Evolutionary conservation across 306 rosid genomes (phyloP).

Genomic region (Morella rubra): DNA sequence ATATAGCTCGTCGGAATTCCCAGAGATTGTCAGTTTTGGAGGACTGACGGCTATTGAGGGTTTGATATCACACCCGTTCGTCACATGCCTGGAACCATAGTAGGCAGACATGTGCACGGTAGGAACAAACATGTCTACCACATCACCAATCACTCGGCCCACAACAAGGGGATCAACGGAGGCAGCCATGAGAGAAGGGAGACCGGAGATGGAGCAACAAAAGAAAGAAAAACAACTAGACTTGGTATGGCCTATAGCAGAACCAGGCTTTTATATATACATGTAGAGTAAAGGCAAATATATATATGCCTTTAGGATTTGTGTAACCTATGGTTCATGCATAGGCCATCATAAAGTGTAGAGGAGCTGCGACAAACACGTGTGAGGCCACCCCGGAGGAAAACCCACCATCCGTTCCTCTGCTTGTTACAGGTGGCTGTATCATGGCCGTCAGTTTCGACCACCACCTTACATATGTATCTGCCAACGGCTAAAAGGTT

Average conservation of each 20-base stretch:
- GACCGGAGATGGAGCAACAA: constrained; percentile 1
- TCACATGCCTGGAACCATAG: constrained; percentile 68
- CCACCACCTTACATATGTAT: constrained; percentile 8
- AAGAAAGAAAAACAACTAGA: not conserved
- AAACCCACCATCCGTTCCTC: constrained; percentile 29
- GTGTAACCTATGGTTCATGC: constrained; percentile 43
- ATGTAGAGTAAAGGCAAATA: constrained; percentile 4
- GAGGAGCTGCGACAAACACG: constrained; percentile 37
- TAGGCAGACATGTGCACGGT: constrained; percentile 61
- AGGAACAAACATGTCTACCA: constrained; percentile 80
- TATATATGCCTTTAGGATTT: not conserved
- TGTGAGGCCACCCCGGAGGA: constrained; percentile 18
- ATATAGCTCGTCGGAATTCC: constrained; percentile 56
- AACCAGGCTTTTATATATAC: constrained; percentile 38
- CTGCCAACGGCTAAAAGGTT: constrained; percentile 6
- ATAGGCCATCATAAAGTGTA: constrained; percentile 38
- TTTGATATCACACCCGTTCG: constrained; percentile 83
- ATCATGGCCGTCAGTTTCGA: constrained; percentile 27
- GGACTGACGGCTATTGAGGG: constrained; percentile 63
- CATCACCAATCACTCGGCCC: constrained; percentile 86
- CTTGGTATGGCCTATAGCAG: not conserved
- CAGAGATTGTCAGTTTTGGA: constrained; percentile 57
- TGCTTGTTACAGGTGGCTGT: constrained; percentile 12
- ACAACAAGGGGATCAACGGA: constrained; percentile 84
- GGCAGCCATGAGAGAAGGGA: constrained; percentile 45